Base-by-base conservation (phyloP, 495 filamentous ascomycete genomes). In the Penicillium dipodomyicola region DNA sequence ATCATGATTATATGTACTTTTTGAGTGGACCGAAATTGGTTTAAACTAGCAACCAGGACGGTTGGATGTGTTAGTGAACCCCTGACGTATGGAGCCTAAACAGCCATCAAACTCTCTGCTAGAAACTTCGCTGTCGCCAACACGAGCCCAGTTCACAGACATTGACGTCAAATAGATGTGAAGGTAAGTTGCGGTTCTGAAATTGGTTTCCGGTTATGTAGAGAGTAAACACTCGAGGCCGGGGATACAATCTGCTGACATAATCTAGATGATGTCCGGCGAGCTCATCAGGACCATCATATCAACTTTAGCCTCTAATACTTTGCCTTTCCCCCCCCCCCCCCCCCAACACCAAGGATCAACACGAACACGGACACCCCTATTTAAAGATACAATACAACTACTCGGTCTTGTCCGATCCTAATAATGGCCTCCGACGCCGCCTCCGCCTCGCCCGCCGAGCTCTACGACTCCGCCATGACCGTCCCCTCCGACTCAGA, bases 401-500 rank as follows among this genome's bases (percentile, higher is more conserved):
- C 1, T 37, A 17, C 6, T 32, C n/a, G 17, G 37, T 32, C 8
- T 30, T 17, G 4, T 5, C 10, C 3, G 7, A 25, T 35, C 43
- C 14, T 29, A n/a, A 29, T 19, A 8, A 82, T 79, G 78, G 72
- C 84, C 35, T 68, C 72, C 47, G 78, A 82, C 60, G 57, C 69
- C 56, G 60, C 73, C 39, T 52, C 50, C 65, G 61, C 65, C 77
- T 67, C 77, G 72, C 65, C 54, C 60, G 72, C 82, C 62, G 82
- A 86, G 62, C 81, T 96, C 64, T 82, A 89, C 68, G 84, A 89
- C 68, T 95, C 88, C 55, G 81, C 85, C 63, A 76, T 93, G 68
- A 96, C 89, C n/a, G 88, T 92, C 63, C 90, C 82, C 52, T 93
- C 88, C 35, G 90, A 95, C 78, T 92, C 86, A 76, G 90, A 95